Evolutionary conservation across 2,329 filamentous ascomycete species (phyloP).

Genomic region (Ciborinia camelliae): DNA sequence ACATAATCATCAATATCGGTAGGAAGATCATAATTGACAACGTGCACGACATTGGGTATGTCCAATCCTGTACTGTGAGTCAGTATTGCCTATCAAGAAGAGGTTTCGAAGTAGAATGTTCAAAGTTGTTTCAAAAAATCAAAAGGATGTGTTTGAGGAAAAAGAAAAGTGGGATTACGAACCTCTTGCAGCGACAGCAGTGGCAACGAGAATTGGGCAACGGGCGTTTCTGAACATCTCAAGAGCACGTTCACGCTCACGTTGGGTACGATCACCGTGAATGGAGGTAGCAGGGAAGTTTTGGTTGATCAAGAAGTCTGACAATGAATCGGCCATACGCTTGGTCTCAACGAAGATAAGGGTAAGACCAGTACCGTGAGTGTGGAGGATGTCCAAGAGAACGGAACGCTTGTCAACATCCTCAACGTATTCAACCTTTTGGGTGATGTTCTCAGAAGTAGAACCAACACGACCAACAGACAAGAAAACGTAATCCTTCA

Average conservation of each 20-base stretch:
- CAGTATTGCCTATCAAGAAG: too few relatives aligned
- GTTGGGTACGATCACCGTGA: constrained; percentile 96
- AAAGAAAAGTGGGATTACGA: constrained; percentile 30
- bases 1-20: constrained; percentile 99
- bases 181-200: constrained; percentile 96
- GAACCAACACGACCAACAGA: constrained; percentile 98
- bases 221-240: constrained; percentile 96
- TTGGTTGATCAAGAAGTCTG: constrained; percentile 98
- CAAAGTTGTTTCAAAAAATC: too few relatives aligned
- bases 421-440: constrained; percentile 97
- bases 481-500: constrained; percentile 99
- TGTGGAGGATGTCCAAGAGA: constrained; percentile 94
- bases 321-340: constrained; percentile 97
- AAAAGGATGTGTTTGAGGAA: too few relatives aligned
- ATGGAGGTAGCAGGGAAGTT: constrained; percentile 98
- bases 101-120: too few relatives aligned
- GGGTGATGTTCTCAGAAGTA: constrained; percentile 99
- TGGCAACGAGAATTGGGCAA: constrained; percentile 95
- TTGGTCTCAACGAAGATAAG: constrained; percentile 99
- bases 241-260: constrained; percentile 94
- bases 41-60: constrained; percentile 94
- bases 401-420: constrained; percentile 97
- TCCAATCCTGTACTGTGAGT: too few relatives aligned
- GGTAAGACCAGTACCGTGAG: constrained; percentile 82
- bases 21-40: constrained; percentile 99